Conservation (phyloP, 2,329 filamentous ascomycete species). For the Monilinia fructicola region DNA sequence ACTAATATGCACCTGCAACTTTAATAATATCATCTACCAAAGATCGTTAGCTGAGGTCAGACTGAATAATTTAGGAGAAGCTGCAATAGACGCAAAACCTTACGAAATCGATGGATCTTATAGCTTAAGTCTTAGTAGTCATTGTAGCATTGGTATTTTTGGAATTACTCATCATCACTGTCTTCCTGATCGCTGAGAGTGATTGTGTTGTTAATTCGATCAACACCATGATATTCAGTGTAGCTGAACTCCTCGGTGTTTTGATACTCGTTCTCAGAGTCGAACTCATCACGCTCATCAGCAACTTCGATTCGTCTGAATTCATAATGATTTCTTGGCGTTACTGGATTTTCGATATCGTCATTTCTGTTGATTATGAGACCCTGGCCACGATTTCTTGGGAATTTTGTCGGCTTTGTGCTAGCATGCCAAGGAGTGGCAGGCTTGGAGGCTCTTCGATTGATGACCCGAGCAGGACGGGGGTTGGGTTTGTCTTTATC, state of each 20-base stretch:
- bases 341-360: background rate
- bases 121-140: no score
- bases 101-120: background rate
- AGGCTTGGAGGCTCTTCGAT: background rate
- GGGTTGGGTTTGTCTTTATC: background rate
- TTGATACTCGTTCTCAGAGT: constrained; percentile 14
- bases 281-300: background rate
- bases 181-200: constrained; percentile 8
- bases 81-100: background rate
- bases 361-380: background rate
- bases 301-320: background rate
- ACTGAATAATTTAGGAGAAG: background rate
- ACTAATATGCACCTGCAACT: background rate
- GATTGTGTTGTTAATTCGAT: background rate
- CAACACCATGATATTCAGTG: background rate
- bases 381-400: constrained; percentile 1
- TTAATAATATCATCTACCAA: background rate
- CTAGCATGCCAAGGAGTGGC: background rate
- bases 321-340: background rate
- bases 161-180: background rate
- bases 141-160: background rate
- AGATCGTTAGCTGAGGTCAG: background rate
- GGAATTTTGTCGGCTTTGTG: no score
- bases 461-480: constrained; percentile 24
- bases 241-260: constrained; percentile 1